phyloP scores from a whole-genome alignment of 148 eudicot genomes.

The Rhododendron molle region DNA sequence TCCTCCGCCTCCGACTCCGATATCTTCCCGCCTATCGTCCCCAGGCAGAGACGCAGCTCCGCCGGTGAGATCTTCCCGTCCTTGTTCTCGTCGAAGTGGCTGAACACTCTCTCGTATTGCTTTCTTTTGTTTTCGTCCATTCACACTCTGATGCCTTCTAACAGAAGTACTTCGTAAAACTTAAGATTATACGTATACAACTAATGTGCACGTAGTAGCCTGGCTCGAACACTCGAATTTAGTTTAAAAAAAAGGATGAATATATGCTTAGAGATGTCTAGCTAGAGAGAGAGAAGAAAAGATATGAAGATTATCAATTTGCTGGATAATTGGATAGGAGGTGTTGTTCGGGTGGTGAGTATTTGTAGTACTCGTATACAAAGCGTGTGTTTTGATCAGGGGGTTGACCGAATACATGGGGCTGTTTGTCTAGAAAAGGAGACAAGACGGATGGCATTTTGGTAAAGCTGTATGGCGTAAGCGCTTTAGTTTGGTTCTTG shows the following conservation, averaged over 20 bases:
- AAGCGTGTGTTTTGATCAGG: background rate
- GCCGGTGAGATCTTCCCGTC: conserved; percentile 43
- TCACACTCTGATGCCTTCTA: background rate
- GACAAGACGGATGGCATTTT: background rate
- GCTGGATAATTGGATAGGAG: background rate
- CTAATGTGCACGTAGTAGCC: background rate
- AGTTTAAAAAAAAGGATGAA: background rate
- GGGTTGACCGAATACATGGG: background rate
- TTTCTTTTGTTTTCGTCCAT: conserved; percentile 13
- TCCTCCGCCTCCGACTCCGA: conserved; percentile 34
- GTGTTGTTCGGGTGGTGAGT: background rate
- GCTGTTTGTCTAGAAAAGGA: background rate
- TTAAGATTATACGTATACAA: background rate
- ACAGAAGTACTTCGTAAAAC: background rate
- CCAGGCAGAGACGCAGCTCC: conserved; percentile 35
- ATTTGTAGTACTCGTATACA: background rate
- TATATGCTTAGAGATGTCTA: background rate
- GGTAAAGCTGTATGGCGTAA: background rate
- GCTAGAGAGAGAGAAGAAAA: background rate
- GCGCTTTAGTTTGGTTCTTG: background rate
- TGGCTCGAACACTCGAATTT: background rate
- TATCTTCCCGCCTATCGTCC: conserved; percentile 13
- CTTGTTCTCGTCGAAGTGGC: conserved; percentile 33
- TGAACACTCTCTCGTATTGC: conserved; percentile 29
- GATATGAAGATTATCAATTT: background rate